phyloP scores from a whole-genome alignment of 208 protist genomes.

The Crithidia expoeki region DNA sequence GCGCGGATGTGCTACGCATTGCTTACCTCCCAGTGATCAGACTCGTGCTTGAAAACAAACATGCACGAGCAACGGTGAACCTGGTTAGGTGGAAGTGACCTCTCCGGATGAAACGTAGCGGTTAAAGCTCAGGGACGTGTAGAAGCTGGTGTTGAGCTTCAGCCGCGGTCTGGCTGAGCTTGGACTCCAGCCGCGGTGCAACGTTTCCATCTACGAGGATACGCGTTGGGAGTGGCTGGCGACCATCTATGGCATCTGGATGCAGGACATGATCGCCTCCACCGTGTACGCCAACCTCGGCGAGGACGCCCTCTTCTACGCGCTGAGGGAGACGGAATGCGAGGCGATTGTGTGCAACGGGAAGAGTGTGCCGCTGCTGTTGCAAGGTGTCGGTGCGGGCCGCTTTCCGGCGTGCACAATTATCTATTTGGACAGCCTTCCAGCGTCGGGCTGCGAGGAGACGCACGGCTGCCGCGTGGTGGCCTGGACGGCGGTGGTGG shows the following conservation, averaged over 20 bases:
- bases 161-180: no score
- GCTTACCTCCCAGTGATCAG: no score
- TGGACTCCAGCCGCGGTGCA: no score
- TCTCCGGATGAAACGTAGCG: no score
- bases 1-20: no score
- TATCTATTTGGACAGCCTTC: conserved; percentile 16
- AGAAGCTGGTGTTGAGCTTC: no score
- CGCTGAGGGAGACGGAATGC: conserved; percentile 65
- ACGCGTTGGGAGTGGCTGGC: conserved; percentile 85
- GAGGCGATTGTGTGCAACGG: conserved; percentile 70
- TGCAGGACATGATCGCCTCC: conserved; percentile 50
- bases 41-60: no score
- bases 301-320: conserved; percentile 66
- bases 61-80: no score
- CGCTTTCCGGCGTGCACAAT: conserved; percentile 52
- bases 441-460: conserved; percentile 54
- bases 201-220: conserved; percentile 81
- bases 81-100: no score
- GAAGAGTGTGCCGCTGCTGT: conserved; percentile 47
- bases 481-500: no score
- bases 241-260: conserved; percentile 77
- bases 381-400: conserved; percentile 38
- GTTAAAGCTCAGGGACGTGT: no score
- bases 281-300: conserved; percentile 92
- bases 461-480: no score